Evolutionary conservation across 1,284 basidiomycete genomes (phyloP), one percentile per base, ranked within the genome.

Genomic region (Cutaneotrichosporon dermatis): DNA sequence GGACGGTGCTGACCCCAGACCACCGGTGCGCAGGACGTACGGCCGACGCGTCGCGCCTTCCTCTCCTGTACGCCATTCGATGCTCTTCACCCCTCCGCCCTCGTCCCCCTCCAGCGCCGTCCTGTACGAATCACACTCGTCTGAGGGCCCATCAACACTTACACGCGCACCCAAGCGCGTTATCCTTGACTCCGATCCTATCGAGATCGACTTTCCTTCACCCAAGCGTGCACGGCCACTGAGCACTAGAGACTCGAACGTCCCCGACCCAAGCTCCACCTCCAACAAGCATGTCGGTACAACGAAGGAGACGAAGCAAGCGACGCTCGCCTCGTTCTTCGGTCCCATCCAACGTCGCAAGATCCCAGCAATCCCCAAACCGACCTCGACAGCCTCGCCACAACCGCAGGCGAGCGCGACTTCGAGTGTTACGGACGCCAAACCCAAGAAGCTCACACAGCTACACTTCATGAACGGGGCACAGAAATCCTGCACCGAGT

Each of bases 401-500:
- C 4, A 44, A 5, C 39, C 16, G 5, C 13, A 8, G 44, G 6
- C 6, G 25, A 49, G 44, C 55, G 41, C 54, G 25, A 25, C 25
- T 43, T 55, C 13, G 54, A 11, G 13, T 46, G 25, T 36, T 39
- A 40, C 36, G 25, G 25, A 25, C 10, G 46, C 33, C 33, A 36
- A 45, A 10, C 41, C 25, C 41, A 12, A 33, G 35, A 66, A 62
- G 55, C 56, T 69, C 9, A 69, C 67, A 3, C 72, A 75, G 60
- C 59, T 69, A 50, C 70, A 72, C 45, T 66, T 76, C 34, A 69
- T 69, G 42, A 64, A 70, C 55, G 59, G 70, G 12, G 69, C 69
- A 0, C 53, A 69, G 11, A 58, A 73, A 33, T 72, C 74, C 0
- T 81, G 80, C 66, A 40, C 62, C 5, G 68, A 71, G 25, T 81